These are phyloP conservation scores for Glaciozyma martinii DNA, from an alignment of 768 basidiomycete species.

Conservation along the genomic window DNA sequence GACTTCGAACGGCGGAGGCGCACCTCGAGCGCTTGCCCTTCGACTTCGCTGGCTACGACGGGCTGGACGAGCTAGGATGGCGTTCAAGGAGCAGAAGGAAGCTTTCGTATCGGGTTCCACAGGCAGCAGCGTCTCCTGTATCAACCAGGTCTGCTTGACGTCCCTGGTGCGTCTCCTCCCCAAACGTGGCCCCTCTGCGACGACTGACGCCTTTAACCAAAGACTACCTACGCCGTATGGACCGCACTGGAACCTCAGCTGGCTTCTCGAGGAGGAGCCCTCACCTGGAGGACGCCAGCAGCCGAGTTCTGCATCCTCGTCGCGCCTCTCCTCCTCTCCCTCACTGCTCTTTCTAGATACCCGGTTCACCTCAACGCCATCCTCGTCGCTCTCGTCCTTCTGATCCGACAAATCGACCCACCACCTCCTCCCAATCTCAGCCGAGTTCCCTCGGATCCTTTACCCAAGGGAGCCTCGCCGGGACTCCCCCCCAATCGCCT, in stretches of 20 bases:
- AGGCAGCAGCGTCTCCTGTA: constrained; percentile 59
- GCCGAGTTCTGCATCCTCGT: constrained; percentile 58
- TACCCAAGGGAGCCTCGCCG: background rate
- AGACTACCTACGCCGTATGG: constrained; percentile 68
- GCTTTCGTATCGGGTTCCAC: constrained; percentile 65
- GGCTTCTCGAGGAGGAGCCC: constrained; percentile 32
- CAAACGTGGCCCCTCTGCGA: background rate
- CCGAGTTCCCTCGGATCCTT: background rate
- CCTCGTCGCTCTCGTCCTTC: constrained; percentile 38
- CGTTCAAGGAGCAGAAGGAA: constrained; percentile 71
- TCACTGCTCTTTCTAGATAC: constrained; percentile 62
- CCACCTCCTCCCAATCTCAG: background rate
- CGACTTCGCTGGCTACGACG: too few species aligned
- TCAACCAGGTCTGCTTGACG: constrained; percentile 60
- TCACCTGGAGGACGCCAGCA: constrained; percentile 25
- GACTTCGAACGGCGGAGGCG: too few species aligned
- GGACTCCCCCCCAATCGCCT: background rate
- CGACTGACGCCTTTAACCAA: background rate
- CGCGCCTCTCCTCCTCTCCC: constrained; percentile 66
- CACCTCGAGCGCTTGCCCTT: too few species aligned
- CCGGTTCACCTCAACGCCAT: constrained; percentile 50
- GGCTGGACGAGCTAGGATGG: background rate
- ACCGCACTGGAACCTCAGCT: constrained; percentile 50
- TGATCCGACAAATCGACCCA: background rate
- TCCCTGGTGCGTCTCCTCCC: constrained; percentile 49